Evolutionary conservation across 179 eudicot genomes (phyloP), one percentile per base, ranked within the genome.

Genomic region (Patellifolia procumbens): DNA sequence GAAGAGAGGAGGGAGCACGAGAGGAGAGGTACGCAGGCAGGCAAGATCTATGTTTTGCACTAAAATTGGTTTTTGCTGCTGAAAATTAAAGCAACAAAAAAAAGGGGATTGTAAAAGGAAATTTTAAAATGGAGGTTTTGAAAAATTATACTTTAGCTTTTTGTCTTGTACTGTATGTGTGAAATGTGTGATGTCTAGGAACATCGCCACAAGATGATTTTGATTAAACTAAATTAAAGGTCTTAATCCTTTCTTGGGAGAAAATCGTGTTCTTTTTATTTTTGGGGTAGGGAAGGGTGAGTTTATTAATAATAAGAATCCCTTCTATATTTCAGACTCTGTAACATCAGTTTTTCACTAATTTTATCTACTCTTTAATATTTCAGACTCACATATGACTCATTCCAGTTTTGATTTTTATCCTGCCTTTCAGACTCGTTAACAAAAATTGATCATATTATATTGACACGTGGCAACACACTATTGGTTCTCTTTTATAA

Each of bases 1-100:
- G 31, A 28, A 6, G 20, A 5, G 59, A 11, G 26, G 8, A 13
- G 19, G 72, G 16, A 32, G 48, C 42, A 71, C 53, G 70, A 45
- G 46, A 65, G 59, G 45, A 59, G 64, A 28, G 61, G 51, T 53
- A 67, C 58, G 77, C 63, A 28, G 61, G 51, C 45, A 67, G 49
- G 77, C 63, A 68, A 80, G 83, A 80, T 80, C 83, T 80, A 77
- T 60, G 56, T 77, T 70, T 73, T 70, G 28, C 56, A 74, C 59
- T 59, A 37, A 59, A 26, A 48, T 48, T n/a, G 29, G 16, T 29
- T 49, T 29, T 39, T 37, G 35, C 6, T 55, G 49, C 64, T 72
- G 31, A 53, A 53, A 58, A 56, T 31, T 15, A 46, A 66, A 75
- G 16, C 16, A 10, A 26, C 10, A 13, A 2, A 7, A 1, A 52